phyloP scores from a whole-genome alignment of 2,329 filamentous ascomycete genomes.

The Phyllosticta ampelicida region DNA sequence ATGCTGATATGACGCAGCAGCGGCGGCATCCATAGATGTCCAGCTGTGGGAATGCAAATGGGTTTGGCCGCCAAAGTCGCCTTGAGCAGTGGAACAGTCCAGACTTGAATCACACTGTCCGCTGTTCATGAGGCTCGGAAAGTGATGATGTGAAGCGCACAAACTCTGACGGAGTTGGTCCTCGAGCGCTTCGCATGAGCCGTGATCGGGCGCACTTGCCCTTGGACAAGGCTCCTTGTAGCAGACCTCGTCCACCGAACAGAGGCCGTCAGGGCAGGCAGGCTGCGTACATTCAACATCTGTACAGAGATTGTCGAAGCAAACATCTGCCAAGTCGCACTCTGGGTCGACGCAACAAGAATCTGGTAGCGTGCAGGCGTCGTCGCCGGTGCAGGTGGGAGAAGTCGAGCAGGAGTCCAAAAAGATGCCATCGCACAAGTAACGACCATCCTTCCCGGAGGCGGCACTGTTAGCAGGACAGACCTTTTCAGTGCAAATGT shows the following conservation, averaged over 20 bases:
- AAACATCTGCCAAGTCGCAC: slow-evolving; percentile 16
- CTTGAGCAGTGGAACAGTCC: not conserved
- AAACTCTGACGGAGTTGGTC: not conserved
- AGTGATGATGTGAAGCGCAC: not conserved
- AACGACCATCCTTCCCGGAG: slow-evolving; percentile 17
- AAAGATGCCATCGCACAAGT: slow-evolving; percentile 24
- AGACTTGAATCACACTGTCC: not conserved
- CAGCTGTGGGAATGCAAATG: not conserved
- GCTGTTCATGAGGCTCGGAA: not conserved
- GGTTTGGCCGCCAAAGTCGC: not conserved
- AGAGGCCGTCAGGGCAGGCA: slow-evolving; percentile 21
- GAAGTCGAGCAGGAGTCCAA: slow-evolving; percentile 17
- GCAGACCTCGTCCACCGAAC: slow-evolving; percentile 22
- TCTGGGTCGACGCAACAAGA: slow-evolving; percentile 26
- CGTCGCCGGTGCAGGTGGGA: slow-evolving; percentile 20
- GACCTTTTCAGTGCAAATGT: slow-evolving; percentile 5
- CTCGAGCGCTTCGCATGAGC: not conserved
- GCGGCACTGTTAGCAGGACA: not conserved
- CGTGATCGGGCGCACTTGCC: not conserved
- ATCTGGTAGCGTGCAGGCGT: slow-evolving; percentile 20
- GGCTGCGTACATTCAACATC: slow-evolving; percentile 26
- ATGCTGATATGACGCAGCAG: not conserved
- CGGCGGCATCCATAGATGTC: not conserved
- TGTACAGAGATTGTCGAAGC: slow-evolving; percentile 17
- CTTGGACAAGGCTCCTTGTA: slow-evolving; percentile 4